phyloP scores from a whole-genome alignment of 1,139 yeast genomes.

The Blastobotrys ciferrii region DNA sequence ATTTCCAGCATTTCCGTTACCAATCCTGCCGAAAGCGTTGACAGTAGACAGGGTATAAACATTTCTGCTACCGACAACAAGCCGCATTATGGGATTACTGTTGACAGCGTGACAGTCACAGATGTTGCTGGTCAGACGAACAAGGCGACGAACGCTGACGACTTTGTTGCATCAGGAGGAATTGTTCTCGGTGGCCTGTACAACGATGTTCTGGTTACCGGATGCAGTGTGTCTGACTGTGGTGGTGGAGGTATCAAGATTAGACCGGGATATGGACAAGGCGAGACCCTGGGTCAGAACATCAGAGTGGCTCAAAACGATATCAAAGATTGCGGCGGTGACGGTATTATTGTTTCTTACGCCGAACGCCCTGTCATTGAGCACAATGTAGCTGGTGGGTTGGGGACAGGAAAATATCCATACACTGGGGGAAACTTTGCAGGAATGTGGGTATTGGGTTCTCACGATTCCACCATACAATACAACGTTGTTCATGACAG shows the following conservation, averaged over 20 bases:
- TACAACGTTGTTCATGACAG: constrained; percentile 9
- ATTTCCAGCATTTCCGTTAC: constrained; percentile 5
- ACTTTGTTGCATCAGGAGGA: constrained; percentile 6
- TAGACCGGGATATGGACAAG: constrained; percentile 6
- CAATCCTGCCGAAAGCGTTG: constrained; percentile 8
- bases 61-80: background rate
- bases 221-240: constrained; percentile 2
- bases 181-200: constrained; percentile 4
- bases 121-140: constrained; percentile 12
- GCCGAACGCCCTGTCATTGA: constrained; percentile 9
- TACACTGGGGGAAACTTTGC: constrained; percentile 12
- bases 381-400: constrained; percentile 6
- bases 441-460: constrained; percentile 11
- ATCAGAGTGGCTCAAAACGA: constrained; percentile 2
- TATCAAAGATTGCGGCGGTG: constrained; percentile 9
- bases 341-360: constrained; percentile 7
- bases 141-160: constrained; percentile 7
- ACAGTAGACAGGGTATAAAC: constrained; percentile 6
- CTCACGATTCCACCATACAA: constrained; percentile 7
- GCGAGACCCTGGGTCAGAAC: constrained; percentile 3
- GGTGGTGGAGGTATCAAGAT: constrained; percentile 12
- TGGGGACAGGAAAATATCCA: constrained; percentile 10
- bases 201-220: constrained; percentile 2
- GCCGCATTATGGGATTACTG: constrained; percentile 5
- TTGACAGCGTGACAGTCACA: constrained; percentile 1